These are phyloP conservation scores for Suhomyces sp. DNA, from an alignment of 805 yeast genomes.

Conservation along the genomic window DNA sequence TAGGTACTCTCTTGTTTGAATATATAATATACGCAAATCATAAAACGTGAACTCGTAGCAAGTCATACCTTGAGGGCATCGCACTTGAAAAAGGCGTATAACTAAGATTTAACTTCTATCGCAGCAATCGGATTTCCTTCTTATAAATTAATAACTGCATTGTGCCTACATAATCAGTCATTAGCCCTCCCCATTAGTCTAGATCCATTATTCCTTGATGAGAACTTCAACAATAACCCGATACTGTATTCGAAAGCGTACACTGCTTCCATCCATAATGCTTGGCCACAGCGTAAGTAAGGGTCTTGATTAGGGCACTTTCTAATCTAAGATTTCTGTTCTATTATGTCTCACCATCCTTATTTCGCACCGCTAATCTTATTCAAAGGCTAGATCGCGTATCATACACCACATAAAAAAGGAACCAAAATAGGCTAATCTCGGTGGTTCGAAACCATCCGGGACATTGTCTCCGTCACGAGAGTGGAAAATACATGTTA, in stretches of 20 bases:
- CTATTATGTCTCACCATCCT: background rate
- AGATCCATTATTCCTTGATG: background rate
- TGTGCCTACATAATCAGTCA: background rate
- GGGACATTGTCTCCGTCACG: background rate
- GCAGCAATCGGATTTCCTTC: background rate
- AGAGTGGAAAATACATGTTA: background rate
- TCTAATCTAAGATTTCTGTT: background rate
- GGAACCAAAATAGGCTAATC: background rate
- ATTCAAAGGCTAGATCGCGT: background rate
- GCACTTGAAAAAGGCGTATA: background rate
- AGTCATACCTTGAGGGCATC: background rate
- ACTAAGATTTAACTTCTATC: background rate
- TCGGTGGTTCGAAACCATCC: background rate
- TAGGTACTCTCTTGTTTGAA: background rate
- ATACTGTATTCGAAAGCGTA: background rate
- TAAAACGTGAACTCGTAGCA: background rate
- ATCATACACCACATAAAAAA: background rate
- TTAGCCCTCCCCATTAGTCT: background rate
- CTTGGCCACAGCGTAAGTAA: background rate
- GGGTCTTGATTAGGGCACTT: background rate
- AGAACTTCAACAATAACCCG: background rate
- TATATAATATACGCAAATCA: background rate
- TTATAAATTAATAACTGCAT: background rate
- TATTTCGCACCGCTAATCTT: background rate
- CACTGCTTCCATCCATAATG: background rate